These are phyloP conservation scores for Penicillium sp. DNA, from an alignment of 2,329 filamentous ascomycete genomes.

Conservation along the genomic window DNA sequence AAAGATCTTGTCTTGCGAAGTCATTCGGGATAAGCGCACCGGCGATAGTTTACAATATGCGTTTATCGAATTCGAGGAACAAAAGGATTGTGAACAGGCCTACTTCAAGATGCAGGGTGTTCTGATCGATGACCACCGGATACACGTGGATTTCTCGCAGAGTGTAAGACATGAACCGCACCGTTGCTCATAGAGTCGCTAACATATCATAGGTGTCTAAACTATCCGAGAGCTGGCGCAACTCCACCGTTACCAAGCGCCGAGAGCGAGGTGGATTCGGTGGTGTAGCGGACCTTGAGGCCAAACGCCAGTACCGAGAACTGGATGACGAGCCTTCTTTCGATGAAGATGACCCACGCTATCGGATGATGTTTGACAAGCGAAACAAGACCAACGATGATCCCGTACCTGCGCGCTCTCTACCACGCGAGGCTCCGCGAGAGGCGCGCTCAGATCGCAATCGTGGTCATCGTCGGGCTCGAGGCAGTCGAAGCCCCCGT, in stretches of 20 bases:
- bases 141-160: slow-evolving; percentile 98
- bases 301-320: slow-evolving; percentile 83
- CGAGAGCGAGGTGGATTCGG: slow-evolving; percentile 74
- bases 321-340: slow-evolving; percentile 49
- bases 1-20: slow-evolving; percentile 89
- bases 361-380: slow-evolving; percentile 78
- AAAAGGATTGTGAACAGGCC: slow-evolving; percentile 86
- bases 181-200: slow-evolving; percentile 13
- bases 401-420: slow-evolving; percentile 19
- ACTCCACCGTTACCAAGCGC: slow-evolving; percentile 77
- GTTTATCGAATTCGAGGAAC: slow-evolving; percentile 94
- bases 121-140: slow-evolving; percentile 92
- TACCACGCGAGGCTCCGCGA: not conserved
- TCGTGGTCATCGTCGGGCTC: slow-evolving; percentile 33
- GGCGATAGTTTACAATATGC: slow-evolving; percentile 95
- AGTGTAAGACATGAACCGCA: slow-evolving; percentile 58
- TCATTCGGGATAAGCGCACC: slow-evolving; percentile 89
- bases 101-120: slow-evolving; percentile 99
- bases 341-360: slow-evolving; percentile 53
- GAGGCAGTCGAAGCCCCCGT: slow-evolving; percentile 29
- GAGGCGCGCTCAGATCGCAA: slow-evolving; percentile 43
- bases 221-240: slow-evolving; percentile 84
- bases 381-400: slow-evolving; percentile 13
- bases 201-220: slow-evolving; percentile 56
- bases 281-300: slow-evolving; percentile 81